Evolutionary conservation across 2,329 filamentous ascomycete species (phyloP).

Genomic region (Stylonectria norvegica): DNA sequence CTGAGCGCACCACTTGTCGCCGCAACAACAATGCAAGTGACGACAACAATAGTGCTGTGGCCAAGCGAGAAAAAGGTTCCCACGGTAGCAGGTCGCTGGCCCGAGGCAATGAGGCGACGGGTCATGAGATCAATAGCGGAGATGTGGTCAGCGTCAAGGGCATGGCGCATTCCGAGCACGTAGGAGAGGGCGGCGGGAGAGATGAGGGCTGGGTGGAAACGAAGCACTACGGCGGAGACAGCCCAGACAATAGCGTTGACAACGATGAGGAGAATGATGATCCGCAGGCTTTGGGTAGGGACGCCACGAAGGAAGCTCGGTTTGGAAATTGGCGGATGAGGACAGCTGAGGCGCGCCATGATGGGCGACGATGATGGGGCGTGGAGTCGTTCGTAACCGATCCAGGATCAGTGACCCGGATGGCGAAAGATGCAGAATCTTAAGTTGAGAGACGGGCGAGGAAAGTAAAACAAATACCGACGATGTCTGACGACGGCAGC

Average conservation of each 20-base stretch:
- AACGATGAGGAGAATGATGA: conserved; percentile 49
- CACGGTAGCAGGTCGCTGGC: conserved; percentile 83
- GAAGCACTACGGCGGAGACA: conserved; percentile 49
- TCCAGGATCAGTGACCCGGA: too few species aligned
- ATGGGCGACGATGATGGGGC: conserved; percentile 3
- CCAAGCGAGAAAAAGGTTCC: conserved; percentile 93
- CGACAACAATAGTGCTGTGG: conserved; percentile 86
- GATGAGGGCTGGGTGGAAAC: conserved; percentile 59
- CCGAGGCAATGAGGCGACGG: conserved; percentile 77
- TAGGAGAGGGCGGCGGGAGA: conserved; percentile 83
- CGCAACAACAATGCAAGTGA: conserved; percentile 88
- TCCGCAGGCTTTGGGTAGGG: conserved; percentile 38
- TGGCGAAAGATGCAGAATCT: not conserved
- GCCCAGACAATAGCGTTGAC: conserved; percentile 57
- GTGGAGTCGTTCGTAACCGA: not conserved
- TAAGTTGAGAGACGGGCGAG: not conserved
- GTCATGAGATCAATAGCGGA: conserved; percentile 93
- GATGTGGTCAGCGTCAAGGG: conserved; percentile 93
- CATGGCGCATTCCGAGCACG: conserved; percentile 84
- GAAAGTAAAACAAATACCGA: too few species aligned
- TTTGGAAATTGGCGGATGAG: conserved; percentile 15
- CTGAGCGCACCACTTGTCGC: conserved; percentile 83
- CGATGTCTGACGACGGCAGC: too few species aligned
- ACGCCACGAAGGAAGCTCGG: conserved; percentile 31
- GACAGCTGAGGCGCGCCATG: conserved; percentile 21